Conservation (phyloP, 2,329 filamentous ascomycete species). For the Pseudogymnoascus sp. region DNA sequence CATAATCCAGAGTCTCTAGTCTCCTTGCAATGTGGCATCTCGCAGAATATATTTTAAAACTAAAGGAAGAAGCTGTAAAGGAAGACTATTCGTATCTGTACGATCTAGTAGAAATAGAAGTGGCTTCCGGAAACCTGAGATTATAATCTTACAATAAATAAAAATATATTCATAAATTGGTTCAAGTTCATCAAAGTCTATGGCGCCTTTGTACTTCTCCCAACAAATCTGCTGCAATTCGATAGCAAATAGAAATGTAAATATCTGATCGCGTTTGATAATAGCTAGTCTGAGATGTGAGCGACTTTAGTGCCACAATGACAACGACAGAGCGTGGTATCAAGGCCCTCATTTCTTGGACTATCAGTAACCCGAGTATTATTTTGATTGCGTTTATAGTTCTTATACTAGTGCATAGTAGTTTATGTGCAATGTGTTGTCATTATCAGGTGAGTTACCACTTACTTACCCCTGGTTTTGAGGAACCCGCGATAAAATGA, state of each 20-base stretch:
- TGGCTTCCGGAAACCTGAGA: neutral
- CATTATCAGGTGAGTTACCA: neutral
- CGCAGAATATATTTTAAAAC: neutral
- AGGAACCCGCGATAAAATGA: neutral
- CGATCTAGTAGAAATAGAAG: neutral
- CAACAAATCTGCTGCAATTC: too few species aligned
- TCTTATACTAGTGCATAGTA: neutral
- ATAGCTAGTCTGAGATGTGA: neutral
- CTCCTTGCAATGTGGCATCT: neutral
- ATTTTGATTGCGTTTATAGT: neutral
- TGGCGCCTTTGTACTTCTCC: neutral
- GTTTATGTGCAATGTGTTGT: neutral
- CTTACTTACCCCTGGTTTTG: neutral
- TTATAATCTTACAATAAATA: neutral
- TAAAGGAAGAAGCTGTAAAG: neutral
- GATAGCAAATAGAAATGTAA: neutral
- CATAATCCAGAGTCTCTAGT: neutral
- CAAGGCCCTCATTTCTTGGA: neutral
- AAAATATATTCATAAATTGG: neutral
- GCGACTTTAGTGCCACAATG: neutral
- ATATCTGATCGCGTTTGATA: neutral
- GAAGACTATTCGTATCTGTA: neutral
- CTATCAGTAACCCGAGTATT: neutral
- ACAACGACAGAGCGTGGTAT: neutral
- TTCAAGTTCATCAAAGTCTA: neutral